Evolutionary conservation across 2,329 filamentous ascomycete species (phyloP).

Genomic region (Nakataea oryzae): DNA sequence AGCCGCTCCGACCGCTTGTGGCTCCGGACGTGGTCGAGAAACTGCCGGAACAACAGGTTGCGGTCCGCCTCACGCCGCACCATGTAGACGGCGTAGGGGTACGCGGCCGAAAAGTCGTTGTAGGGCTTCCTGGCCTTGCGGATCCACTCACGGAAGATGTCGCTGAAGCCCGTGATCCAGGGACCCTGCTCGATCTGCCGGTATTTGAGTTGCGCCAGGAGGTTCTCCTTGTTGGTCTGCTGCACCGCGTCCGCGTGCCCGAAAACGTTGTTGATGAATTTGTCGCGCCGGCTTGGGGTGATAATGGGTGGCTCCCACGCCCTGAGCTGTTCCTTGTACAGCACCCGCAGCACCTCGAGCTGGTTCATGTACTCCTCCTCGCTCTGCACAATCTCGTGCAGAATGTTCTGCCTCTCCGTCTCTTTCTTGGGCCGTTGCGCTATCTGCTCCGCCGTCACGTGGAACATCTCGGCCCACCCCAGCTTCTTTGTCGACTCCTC

Average conservation of each 20-base stretch:
- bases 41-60: conserved; percentile 78
- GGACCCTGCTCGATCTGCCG: conserved; percentile 94
- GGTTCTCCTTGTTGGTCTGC: conserved; percentile 83
- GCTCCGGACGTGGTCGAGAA: conserved; percentile 68
- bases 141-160: conserved; percentile 97
- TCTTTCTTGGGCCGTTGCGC: conserved; percentile 73
- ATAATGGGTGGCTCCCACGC: conserved; percentile 71
- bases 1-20: conserved; percentile 74
- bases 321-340: conserved; percentile 76
- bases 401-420: conserved; percentile 81
- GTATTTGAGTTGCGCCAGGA: conserved; percentile 90
- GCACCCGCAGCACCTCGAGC: conserved; percentile 70
- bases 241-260: conserved; percentile 83
- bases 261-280: conserved; percentile 79
- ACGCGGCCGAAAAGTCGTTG: conserved; percentile 82
- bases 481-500: conserved; percentile 59
- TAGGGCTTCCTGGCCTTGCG: conserved; percentile 84
- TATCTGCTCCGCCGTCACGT: conserved; percentile 65
- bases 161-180: conserved; percentile 88
- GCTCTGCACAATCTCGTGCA: conserved; percentile 90
- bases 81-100: conserved; percentile 72
- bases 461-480: conserved; percentile 87
- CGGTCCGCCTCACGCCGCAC: conserved; percentile 75
- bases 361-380: conserved; percentile 89
- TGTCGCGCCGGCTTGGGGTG: conserved; percentile 62